Evolutionary conservation across 2,329 filamentous ascomycete genomes (phyloP).

Genomic region (Corinectria fuckeliana): DNA sequence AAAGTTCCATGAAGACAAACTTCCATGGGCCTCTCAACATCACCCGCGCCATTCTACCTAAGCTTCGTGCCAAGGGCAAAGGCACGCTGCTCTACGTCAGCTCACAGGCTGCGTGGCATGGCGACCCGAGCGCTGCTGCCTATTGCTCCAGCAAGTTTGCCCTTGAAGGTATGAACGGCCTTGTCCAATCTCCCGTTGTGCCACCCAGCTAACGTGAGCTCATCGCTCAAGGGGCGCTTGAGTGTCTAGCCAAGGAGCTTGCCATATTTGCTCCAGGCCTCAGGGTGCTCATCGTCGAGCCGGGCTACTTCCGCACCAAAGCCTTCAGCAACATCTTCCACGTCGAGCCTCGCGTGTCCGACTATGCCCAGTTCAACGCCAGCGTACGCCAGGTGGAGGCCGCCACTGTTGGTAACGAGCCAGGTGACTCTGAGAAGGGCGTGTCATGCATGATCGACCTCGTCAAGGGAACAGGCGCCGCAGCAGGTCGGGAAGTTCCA

Average conservation of each 20-base stretch:
- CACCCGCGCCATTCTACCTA: constrained; percentile 43
- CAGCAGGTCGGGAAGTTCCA: constrained; percentile 44
- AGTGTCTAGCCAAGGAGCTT: constrained; percentile 37
- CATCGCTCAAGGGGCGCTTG: constrained; percentile 27
- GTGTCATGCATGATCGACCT: constrained; percentile 61
- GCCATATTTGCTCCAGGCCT: constrained; percentile 38
- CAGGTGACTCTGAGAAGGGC: constrained; percentile 57
- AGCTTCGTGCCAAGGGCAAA: constrained; percentile 37
- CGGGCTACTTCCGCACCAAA: constrained; percentile 48
- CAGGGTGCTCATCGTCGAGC: constrained; percentile 48
- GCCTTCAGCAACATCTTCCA: constrained; percentile 46
- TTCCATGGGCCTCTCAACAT: constrained; percentile 48
- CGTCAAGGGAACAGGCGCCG: constrained; percentile 53
- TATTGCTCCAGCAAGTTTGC: constrained; percentile 45
- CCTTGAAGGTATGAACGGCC: constrained; percentile 35
- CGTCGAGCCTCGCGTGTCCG: constrained; percentile 29
- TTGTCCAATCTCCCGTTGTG: not conserved
- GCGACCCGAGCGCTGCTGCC: constrained; percentile 38
- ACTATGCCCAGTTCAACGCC: constrained; percentile 43
- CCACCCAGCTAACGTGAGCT: not conserved
- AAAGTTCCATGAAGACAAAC: constrained; percentile 43
- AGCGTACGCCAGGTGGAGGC: constrained; percentile 28
- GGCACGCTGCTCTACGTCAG: constrained; percentile 46
- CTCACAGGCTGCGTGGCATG: constrained; percentile 44
- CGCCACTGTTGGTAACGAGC: not conserved